Percentiles rank a stretch among this genome's conserved stretches.
These are phyloP conservation scores for Coemansia sp. DNA, from an alignment of 192 early-diverging fungal species.

Conservation along the genomic window DNA sequence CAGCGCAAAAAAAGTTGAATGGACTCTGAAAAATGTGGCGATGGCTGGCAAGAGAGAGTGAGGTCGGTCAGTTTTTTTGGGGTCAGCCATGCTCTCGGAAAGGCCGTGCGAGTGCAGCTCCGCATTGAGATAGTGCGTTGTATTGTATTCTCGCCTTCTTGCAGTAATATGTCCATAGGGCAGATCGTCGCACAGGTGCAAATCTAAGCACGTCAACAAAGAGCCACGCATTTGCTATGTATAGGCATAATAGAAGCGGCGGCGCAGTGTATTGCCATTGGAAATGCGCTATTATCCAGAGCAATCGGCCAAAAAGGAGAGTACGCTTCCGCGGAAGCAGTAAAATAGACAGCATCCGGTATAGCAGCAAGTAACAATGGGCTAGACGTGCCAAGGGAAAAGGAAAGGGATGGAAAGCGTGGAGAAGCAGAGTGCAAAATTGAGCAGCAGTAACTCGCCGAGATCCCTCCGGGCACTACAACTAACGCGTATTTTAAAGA, in stretches of 20 bases:
- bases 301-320: not conserved
- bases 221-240: not conserved
- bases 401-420: not conserved
- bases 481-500: not conserved
- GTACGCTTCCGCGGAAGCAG: not conserved
- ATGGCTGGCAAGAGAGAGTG: not conserved
- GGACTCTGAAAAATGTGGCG: constrained; percentile 5
- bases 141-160: not conserved
- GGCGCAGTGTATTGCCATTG: not conserved
- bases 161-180: not conserved
- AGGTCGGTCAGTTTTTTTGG: not conserved
- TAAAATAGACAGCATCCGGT: not conserved
- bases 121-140: not conserved
- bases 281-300: too few species aligned
- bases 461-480: not conserved
- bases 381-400: not conserved
- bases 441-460: not conserved
- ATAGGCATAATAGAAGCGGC: not conserved
- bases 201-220: constrained; percentile 6
- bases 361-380: not conserved
- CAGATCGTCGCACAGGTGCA: not conserved
- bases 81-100: not conserved
- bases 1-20: not conserved
- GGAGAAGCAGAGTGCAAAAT: not conserved
- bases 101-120: constrained; percentile 1